A percentile compares a stretch with the other conserved stretches of the same genome.
Conservation (phyloP, 108 stramenopile genomes). For the Cyclotella atomus region DNA sequence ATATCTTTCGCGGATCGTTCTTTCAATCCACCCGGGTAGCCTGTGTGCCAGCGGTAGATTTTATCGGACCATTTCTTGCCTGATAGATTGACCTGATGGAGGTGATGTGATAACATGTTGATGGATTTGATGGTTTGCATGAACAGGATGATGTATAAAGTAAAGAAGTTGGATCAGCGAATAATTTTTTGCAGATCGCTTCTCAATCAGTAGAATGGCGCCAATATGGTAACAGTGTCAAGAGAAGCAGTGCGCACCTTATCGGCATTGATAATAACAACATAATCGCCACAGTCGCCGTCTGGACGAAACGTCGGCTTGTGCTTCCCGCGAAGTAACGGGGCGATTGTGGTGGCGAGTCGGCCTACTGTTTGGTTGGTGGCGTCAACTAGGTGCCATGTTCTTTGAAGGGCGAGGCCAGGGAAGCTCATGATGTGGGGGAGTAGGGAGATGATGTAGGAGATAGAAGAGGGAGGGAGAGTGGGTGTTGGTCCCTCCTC, state of each 20-base stretch:
- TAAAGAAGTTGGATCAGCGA: too few relatives aligned
- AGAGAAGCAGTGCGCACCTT: constrained; percentile 54
- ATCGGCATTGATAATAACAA: constrained; percentile 93
- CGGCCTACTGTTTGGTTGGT: constrained; percentile 91
- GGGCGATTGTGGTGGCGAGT: constrained; percentile 87
- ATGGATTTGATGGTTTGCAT: too few relatives aligned
- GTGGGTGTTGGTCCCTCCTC: too few relatives aligned
- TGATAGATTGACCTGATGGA: constrained; percentile 76
- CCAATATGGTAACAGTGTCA: neutral
- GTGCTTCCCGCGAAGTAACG: constrained; percentile 92
- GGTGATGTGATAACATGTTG: neutral
- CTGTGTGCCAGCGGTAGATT: constrained; percentile 94
- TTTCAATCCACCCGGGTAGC: constrained; percentile 95
- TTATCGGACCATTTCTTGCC: constrained; percentile 94
- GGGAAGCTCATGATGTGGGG: constrained; percentile 85
- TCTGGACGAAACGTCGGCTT: constrained; percentile 95
- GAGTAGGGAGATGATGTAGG: too few relatives aligned
- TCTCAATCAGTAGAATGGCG: too few relatives aligned
- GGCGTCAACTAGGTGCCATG: constrained; percentile 94
- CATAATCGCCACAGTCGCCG: constrained; percentile 93
- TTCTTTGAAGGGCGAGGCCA: constrained; percentile 74
- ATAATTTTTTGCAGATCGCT: too few relatives aligned
- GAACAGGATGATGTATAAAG: too few relatives aligned
- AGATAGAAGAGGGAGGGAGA: too few relatives aligned
- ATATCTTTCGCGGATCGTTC: constrained; percentile 82